phyloP scores from a whole-genome alignment of 495 filamentous ascomycete species.

The Articulospora tetracladia region DNA sequence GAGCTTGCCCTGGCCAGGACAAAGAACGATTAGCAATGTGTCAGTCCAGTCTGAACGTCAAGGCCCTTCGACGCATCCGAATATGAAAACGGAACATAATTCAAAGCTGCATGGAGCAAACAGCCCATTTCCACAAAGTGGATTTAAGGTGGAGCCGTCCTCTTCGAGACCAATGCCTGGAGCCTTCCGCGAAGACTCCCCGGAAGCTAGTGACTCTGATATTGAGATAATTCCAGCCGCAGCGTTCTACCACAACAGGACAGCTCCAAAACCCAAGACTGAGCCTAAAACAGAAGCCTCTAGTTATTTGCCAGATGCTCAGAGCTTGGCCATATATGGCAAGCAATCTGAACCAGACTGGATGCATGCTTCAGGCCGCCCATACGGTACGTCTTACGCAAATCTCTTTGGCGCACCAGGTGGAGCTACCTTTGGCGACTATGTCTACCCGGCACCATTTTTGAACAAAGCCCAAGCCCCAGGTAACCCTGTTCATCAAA shows the following conservation, averaged over 20 bases:
- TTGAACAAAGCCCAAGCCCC: background rate
- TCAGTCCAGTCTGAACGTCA: background rate
- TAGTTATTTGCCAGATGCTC: background rate
- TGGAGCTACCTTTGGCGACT: background rate
- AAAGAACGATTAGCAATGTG: background rate
- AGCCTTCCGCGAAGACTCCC: slow-evolving; percentile 5
- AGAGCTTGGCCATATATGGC: background rate
- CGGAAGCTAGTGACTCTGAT: slow-evolving; percentile 19
- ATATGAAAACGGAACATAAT: slow-evolving; percentile 4
- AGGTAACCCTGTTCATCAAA: background rate
- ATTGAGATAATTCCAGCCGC: slow-evolving; percentile 24
- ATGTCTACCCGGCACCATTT: background rate
- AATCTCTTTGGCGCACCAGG: background rate
- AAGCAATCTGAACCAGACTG: background rate
- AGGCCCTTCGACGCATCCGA: background rate
- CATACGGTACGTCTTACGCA: background rate
- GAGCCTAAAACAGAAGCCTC: background rate
- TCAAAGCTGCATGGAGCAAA: background rate
- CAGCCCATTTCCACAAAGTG: background rate
- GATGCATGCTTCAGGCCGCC: background rate
- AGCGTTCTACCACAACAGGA: slow-evolving; percentile 8
- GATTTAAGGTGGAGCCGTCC: slow-evolving; percentile 6
- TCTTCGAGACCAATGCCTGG: slow-evolving; percentile 9
- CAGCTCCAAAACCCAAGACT: background rate
- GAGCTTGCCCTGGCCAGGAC: background rate